A percentile compares a stretch with the other conserved stretches of the same genome.
These are phyloP conservation scores for Cyberlindnera saturnus DNA, from an alignment of 805 yeast species.

Conservation along the genomic window DNA sequence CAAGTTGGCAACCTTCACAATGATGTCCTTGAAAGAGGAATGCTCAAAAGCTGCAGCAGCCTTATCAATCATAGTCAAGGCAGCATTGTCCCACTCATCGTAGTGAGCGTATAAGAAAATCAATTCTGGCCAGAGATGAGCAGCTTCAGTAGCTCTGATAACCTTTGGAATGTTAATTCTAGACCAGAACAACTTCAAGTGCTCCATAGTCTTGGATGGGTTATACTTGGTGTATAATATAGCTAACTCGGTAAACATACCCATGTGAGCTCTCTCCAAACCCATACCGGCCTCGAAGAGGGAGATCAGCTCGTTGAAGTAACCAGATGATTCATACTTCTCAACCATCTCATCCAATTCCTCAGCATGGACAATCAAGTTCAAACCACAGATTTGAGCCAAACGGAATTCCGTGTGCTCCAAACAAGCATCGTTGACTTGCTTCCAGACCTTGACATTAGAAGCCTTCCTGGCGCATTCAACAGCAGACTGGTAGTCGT, in stretches of 20 bases:
- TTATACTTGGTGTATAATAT: conserved; percentile 83
- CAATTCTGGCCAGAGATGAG: conserved; percentile 94
- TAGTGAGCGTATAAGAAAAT: conserved; percentile 96
- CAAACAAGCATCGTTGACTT: conserved; percentile 94
- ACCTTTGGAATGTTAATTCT: conserved; percentile 97
- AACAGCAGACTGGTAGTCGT: conserved; percentile 93
- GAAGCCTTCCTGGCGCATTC: conserved; percentile 99
- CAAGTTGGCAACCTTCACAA: conserved; percentile 90
- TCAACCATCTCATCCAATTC: conserved; percentile 85
- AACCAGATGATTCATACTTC: conserved; percentile 85
- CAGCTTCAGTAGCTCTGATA: conserved; percentile 84
- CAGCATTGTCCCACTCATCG: conserved; percentile 99
- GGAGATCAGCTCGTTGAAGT: conserved; percentile 85
- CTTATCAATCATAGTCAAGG: conserved; percentile 92
- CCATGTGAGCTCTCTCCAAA: conserved; percentile 98
- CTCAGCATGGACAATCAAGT: conserved; percentile 94
- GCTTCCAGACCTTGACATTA: conserved; percentile 91
- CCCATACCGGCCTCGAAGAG: conserved; percentile 94
- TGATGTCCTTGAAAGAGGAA: conserved; percentile 85
- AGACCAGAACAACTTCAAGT: conserved; percentile 95
- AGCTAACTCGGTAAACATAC: conserved; percentile 97
- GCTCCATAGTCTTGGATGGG: conserved; percentile 91
- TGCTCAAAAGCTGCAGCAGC: conserved; percentile 93
- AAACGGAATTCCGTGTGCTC: conserved; percentile 91
- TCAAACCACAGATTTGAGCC: conserved; percentile 98